Percentiles rank a stretch among this genome's conserved stretches.
Conservation (phyloP, 2,329 filamentous ascomycete species). For the Beauveria australis region DNA sequence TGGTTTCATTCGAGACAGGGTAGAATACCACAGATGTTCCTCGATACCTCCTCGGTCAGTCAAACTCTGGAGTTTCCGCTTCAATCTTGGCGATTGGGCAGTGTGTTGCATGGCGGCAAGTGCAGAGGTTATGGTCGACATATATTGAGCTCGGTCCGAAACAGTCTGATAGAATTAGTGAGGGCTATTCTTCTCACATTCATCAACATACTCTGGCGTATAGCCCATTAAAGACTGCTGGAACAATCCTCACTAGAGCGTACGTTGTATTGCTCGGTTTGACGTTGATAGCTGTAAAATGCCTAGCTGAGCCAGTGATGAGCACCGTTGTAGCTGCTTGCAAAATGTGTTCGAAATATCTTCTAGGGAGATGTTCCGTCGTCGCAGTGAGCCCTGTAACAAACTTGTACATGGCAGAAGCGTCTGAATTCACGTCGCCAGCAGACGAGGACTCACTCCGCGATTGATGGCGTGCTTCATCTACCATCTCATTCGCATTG, state of each 20-base stretch:
- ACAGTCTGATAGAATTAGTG: slow-evolving; percentile 16
- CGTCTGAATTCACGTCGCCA: neutral
- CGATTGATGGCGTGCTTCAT: neutral
- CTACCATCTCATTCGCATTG: neutral
- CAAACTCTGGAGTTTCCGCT: slow-evolving; percentile 20
- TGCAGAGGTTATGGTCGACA: slow-evolving; percentile 23
- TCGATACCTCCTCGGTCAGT: neutral
- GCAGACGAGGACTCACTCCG: neutral
- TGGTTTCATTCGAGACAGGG: neutral
- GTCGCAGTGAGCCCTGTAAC: neutral
- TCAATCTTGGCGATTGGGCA: slow-evolving; percentile 27
- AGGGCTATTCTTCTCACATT: too few relatives aligned
- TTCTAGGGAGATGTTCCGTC: neutral
- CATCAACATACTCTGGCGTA: slow-evolving; percentile 25
- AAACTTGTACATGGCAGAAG: neutral
- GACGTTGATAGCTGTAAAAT: slow-evolving; percentile 17
- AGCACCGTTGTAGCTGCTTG: slow-evolving; percentile 19
- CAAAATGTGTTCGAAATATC: slow-evolving; percentile 8
- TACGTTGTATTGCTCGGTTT: slow-evolving; percentile 12
- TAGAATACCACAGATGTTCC: neutral
- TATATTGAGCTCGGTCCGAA: slow-evolving; percentile 18
- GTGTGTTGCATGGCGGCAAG: slow-evolving; percentile 22
- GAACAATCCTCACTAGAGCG: slow-evolving; percentile 22
- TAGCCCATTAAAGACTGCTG: slow-evolving; percentile 28
- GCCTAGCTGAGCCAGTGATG: slow-evolving; percentile 19